These are phyloP conservation scores for Elongisporangium senticosum DNA, from an alignment of 352 stramenopile species.

Conservation along the genomic window DNA sequence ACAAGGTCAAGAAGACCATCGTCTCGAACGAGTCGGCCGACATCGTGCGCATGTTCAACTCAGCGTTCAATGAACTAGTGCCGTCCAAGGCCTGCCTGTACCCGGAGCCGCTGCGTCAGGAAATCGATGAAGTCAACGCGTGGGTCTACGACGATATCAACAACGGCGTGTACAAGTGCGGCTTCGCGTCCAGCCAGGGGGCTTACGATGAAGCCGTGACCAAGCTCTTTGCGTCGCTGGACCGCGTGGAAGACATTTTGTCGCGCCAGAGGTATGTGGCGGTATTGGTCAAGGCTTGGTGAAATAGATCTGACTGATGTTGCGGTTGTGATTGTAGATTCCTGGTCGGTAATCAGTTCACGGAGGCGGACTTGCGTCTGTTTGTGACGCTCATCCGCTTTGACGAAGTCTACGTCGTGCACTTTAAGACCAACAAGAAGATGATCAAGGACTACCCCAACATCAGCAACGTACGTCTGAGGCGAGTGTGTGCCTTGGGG, in stretches of 20 bases:
- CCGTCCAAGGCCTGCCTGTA: conserved; percentile 75
- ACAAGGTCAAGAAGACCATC: conserved; percentile 88
- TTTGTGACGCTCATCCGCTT: conserved; percentile 81
- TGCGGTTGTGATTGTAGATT: conserved; percentile 21
- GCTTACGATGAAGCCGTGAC: conserved; percentile 83
- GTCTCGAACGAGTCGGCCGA: conserved; percentile 94
- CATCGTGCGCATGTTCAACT: conserved; percentile 92
- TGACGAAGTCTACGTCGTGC: conserved; percentile 79
- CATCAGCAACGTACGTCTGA: conserved; percentile 58
- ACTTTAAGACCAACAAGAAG: conserved; percentile 89
- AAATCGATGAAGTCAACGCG: conserved; percentile 89
- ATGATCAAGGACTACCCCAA: conserved; percentile 88
- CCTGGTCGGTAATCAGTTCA: conserved; percentile 57
- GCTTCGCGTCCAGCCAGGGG: conserved; percentile 84
- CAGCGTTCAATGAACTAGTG: conserved; percentile 67
- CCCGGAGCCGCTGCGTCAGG: conserved; percentile 54
- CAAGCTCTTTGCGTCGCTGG: conserved; percentile 64
- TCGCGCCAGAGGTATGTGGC: conserved; percentile 45
- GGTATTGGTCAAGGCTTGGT: conserved; percentile 26
- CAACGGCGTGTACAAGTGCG: conserved; percentile 91
- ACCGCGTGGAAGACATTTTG: conserved; percentile 69
- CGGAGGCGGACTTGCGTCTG: conserved; percentile 76
- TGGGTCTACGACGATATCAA: conserved; percentile 92
- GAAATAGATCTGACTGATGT: background rate
- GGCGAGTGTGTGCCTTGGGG: background rate